Evolutionary conservation across 495 filamentous ascomycete genomes (phyloP), one percentile per base, ranked within the genome.

Genomic region (Hypoxylon perforatum): DNA sequence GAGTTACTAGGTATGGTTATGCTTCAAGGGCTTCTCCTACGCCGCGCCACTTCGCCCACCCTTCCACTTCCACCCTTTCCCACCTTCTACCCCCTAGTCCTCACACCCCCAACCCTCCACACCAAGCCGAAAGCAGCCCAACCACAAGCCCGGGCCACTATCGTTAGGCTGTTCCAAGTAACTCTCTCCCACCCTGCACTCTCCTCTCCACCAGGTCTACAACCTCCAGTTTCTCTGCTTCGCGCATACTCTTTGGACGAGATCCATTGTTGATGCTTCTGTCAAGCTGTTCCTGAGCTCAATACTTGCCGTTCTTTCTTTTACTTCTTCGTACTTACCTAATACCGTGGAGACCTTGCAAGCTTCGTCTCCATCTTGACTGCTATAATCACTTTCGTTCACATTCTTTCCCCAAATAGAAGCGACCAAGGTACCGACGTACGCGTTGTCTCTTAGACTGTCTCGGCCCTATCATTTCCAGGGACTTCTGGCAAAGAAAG

Each of bases 181-280:
- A 42, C 52, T 19, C 46, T 47, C 25, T 17, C 14, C 46, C 54
- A 59, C 62, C 46, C 59, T 57, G 36, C 60, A 56, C 52, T 2
- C 39, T 56, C 56, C 60, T 69, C 56, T 63, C 66, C 49, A 61
- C 61, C 7, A 25, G 38, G 53, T 61, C 36, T 51, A 49, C 51
- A 57, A 61, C 64, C 55, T 57, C 39, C 48, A 55, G 45, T 46
- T 64, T 61, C 65, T 36, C 45, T 61, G 54, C 46, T 65, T 65
- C 51, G 57, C 61, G 61, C 46, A 46, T 69, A 33, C 65, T 63
- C 60, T 64, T 64, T 63, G 28, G 56, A 51, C 57, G 57, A 28
- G 41, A 63, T 63, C 65, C 56, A 65, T 65, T 44, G 66, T 65
- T 61, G 52, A 48, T 60, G 51, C 56, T 69, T 56, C 38, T 52